Evolutionary conservation across 2,329 filamentous ascomycete genomes (phyloP).

Genomic region (Mycosphaerella sp.): DNA sequence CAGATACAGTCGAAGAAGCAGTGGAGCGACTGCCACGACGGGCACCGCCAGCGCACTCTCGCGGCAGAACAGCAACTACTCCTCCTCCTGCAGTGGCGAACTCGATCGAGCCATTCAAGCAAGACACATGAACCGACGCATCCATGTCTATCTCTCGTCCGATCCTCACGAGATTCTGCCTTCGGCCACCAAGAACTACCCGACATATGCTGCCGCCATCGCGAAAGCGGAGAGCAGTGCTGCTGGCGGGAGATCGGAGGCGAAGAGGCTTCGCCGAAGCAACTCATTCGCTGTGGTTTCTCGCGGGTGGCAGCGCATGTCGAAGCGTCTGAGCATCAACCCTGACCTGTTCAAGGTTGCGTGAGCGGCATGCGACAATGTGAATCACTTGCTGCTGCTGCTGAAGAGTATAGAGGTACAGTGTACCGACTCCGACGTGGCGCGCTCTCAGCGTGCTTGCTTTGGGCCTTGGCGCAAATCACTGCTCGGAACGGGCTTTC

Average conservation of each 20-base stretch:
- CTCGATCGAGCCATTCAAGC: slow-evolving; percentile 27
- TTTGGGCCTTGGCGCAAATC: too few species aligned
- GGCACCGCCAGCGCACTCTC: slow-evolving; percentile 27
- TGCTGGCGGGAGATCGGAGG: background rate
- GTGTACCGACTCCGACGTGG: too few species aligned
- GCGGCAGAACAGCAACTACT: slow-evolving; percentile 23
- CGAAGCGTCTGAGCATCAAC: slow-evolving; percentile 13
- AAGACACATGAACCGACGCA: slow-evolving; percentile 33
- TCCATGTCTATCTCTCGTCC: slow-evolving; percentile 30
- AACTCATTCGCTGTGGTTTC: slow-evolving; percentile 6
- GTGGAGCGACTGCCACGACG: slow-evolving; percentile 15
- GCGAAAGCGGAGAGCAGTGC: slow-evolving; percentile 11
- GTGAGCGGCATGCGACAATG: background rate
- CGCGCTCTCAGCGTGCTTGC: too few species aligned
- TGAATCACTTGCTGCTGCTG: background rate
- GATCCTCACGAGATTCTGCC: slow-evolving; percentile 31
- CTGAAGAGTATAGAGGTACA: background rate
- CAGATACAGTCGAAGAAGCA: slow-evolving; percentile 22
- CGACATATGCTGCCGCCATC: slow-evolving; percentile 23
- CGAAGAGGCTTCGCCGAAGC: slow-evolving; percentile 3
- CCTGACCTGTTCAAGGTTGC: slow-evolving; percentile 12
- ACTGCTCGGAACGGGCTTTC: too few species aligned
- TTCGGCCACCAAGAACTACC: slow-evolving; percentile 31
- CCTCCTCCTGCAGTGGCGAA: slow-evolving; percentile 19
- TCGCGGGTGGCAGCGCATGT: slow-evolving; percentile 18